Base-by-base conservation (phyloP, 2,329 filamentous ascomycete species). In the Aspergillus pseudoviridinutans region DNA sequence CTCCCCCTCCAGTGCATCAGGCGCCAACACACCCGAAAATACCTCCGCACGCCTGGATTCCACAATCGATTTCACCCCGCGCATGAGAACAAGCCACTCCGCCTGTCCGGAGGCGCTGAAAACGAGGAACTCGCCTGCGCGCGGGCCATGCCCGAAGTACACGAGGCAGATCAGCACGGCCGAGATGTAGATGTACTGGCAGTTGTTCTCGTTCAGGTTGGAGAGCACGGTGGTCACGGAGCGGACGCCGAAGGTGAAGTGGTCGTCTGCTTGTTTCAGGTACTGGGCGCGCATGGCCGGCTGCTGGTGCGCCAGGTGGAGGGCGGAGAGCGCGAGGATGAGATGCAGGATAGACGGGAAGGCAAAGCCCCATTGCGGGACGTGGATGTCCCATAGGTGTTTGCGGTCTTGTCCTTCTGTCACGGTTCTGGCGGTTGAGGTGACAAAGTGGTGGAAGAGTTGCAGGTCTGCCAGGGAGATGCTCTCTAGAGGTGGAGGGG, bases 201-300 rank as follows among this genome's bases (percentile, higher is more conserved):
- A 73, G 41, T 68, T 73, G 1, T 62, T 62, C 1, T 54, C 53
- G 42, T 69, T 58, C 0, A 74, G 52, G 14, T 64, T 55, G 0
- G 68, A 59, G 3, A 74, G 56, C 0, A 73, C 62, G 1, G 64
- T 50, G 0, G 69, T 72, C 0, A 74, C 71, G 2, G 69, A 72
- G 20, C 62, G 67, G 1, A 74, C 59, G 0, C 71, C 71, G 47
- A 73, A 73, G 0, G 67, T 73, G 41, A 74, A 74, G 55, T 74
- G 71, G 4, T 61, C 59, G 50, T 72, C 68, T 4, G 71, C 71
- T 56, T 69, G 64, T 8, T 52, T 50, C 7, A 68, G 29, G 28
- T 72, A 73, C 20, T 64, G 41, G 0, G 58, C 55, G 22, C 61
- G 60, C 4, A 50, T 24, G 2, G 55, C 53, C 1, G 66, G 71